phyloP scores from a whole-genome alignment of 2,329 filamentous ascomycete species.

The Aspergillus cejpii region DNA sequence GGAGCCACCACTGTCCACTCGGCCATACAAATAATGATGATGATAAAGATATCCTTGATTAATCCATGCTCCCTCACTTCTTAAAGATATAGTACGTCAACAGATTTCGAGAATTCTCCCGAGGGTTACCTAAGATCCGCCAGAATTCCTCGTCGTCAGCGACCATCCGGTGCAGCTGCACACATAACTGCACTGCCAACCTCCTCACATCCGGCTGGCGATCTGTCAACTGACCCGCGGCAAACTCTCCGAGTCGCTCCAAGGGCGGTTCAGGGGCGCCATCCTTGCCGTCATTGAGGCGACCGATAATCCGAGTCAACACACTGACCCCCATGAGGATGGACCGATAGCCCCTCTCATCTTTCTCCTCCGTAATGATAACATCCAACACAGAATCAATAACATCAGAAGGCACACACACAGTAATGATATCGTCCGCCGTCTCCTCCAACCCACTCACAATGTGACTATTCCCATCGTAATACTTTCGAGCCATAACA shows the following conservation, averaged over 20 bases:
- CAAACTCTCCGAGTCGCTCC: constrained; percentile 30
- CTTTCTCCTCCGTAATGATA: constrained; percentile 21
- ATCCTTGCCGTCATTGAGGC: constrained; percentile 18
- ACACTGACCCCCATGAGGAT: constrained; percentile 33
- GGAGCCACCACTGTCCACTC: too few relatives aligned
- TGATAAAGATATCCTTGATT: not conserved
- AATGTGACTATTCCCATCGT: constrained; percentile 37
- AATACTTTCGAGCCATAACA: constrained; percentile 34
- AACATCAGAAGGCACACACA: constrained; percentile 19
- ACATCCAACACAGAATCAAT: constrained; percentile 8
- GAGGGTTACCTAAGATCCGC: constrained; percentile 26
- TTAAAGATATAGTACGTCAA: constrained; percentile 33
- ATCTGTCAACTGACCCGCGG: constrained; percentile 28
- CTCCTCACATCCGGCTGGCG: constrained; percentile 35
- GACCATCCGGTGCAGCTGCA: constrained; percentile 24
- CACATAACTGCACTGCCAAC: constrained; percentile 33
- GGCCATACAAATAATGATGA: too few relatives aligned
- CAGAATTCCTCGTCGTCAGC: constrained; percentile 24
- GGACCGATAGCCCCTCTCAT: constrained; percentile 28
- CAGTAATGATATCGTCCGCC: constrained; percentile 30
- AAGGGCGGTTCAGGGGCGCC: constrained; percentile 14
- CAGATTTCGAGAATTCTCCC: constrained; percentile 30
- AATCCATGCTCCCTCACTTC: constrained; percentile 4
- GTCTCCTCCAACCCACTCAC: constrained; percentile 37
- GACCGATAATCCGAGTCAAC: constrained; percentile 23